phyloP scores from a whole-genome alignment of 768 basidiomycete species.

The Mycena venus region DNA sequence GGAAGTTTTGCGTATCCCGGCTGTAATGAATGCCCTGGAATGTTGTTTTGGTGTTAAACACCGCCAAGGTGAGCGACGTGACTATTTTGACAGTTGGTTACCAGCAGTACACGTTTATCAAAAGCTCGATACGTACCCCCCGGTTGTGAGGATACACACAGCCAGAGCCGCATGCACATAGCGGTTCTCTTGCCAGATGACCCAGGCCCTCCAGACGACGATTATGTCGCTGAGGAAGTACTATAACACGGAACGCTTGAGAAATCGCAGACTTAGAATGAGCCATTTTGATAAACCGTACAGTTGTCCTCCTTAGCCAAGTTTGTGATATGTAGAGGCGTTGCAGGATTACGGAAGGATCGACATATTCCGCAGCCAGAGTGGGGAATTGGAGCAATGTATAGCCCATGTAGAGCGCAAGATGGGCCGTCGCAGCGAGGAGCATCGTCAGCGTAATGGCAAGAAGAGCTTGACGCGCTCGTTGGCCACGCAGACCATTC shows the following conservation, averaged over 20 bases:
- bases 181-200: conserved; percentile 31
- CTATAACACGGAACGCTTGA: neutral
- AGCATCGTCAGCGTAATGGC: conserved; percentile 21
- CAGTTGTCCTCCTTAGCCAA: conserved; percentile 19
- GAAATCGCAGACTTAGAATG: neutral
- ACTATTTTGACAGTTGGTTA: neutral
- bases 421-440: conserved; percentile 23
- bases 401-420: conserved; percentile 18
- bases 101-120: neutral
- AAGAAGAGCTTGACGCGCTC: conserved; percentile 25
- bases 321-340: conserved; percentile 21
- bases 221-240: conserved; percentile 36
- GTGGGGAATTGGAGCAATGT: conserved; percentile 21
- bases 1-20: conserved; percentile 8
- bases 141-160: conserved; percentile 27
- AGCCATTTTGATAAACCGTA: neutral
- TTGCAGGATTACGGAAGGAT: neutral
- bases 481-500: conserved; percentile 19
- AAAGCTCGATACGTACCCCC: conserved; percentile 18
- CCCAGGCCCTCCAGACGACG: conserved; percentile 36
- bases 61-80: conserved; percentile 25
- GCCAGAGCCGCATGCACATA: conserved; percentile 25
- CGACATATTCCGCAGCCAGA: conserved; percentile 24
- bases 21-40: conserved; percentile 15
- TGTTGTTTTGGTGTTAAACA: conserved; percentile 27